Percentiles rank a stretch among this genome's conserved stretches.
These are phyloP conservation scores for Lizonia empirigonia DNA, from an alignment of 2,329 filamentous ascomycete species.

Conservation along the genomic window DNA sequence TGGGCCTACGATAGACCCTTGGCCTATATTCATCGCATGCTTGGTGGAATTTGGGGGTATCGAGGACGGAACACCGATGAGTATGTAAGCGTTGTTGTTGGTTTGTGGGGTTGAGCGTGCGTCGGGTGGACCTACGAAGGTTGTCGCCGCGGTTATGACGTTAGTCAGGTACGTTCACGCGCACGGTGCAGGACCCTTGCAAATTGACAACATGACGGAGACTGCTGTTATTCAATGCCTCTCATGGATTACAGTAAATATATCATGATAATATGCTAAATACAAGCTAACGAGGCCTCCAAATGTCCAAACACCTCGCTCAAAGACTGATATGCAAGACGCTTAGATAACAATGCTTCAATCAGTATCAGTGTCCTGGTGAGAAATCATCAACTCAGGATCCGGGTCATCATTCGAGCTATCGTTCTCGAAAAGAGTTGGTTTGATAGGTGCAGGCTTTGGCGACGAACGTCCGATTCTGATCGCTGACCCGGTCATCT, in stretches of 20 bases:
- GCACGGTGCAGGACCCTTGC: not conserved
- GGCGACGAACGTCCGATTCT: constrained; percentile 36
- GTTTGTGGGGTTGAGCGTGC: constrained; percentile 2
- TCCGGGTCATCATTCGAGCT: constrained; percentile 54
- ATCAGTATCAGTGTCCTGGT: constrained; percentile 51
- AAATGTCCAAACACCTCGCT: constrained; percentile 6
- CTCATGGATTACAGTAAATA: not conserved
- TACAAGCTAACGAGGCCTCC: not conserved
- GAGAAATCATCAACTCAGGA: constrained; percentile 57
- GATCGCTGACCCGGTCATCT: constrained; percentile 40
- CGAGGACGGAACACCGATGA: not conserved
- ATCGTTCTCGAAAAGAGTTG: constrained; percentile 48
- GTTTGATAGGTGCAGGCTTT: constrained; percentile 38
- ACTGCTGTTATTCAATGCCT: not conserved
- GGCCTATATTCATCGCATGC: constrained; percentile 31
- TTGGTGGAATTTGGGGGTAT: not conserved
- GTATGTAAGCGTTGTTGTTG: not conserved
- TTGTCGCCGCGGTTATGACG: constrained; percentile 1
- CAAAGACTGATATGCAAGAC: not conserved
- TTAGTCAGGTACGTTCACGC: constrained; percentile 2
- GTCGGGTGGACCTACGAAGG: constrained; percentile 8
- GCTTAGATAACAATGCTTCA: constrained; percentile 13
- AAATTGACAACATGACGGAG: not conserved
- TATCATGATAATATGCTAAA: not conserved
- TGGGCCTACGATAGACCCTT: constrained; percentile 34